phyloP scores from a whole-genome alignment of 805 yeast species.

The Metschnikowia lunata region DNA sequence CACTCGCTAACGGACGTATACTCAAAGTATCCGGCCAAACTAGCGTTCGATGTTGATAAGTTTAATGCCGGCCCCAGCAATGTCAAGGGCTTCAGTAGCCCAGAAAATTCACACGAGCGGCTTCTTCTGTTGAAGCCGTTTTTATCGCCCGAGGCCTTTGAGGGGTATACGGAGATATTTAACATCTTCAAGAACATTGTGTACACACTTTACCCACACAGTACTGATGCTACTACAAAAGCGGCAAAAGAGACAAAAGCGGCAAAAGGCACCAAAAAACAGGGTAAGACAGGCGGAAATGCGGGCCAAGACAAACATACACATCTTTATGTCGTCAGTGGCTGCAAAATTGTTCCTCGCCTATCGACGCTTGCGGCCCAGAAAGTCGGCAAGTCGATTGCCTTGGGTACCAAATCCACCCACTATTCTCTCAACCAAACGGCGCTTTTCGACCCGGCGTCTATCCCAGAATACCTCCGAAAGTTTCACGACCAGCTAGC shows the following conservation, averaged over 20 bases:
- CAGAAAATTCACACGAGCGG: constrained; percentile 21
- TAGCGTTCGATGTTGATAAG: constrained; percentile 8
- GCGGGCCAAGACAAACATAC: background rate
- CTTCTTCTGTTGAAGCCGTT: constrained; percentile 23
- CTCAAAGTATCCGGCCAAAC: constrained; percentile 23
- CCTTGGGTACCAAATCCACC: constrained; percentile 31
- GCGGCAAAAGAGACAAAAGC: background rate
- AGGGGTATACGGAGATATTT: constrained; percentile 30
- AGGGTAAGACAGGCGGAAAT: background rate
- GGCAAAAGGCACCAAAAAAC: background rate
- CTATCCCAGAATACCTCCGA: constrained; percentile 23
- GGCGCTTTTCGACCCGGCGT: constrained; percentile 21
- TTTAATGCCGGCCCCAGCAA: background rate
- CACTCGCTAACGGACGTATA: constrained; percentile 29
- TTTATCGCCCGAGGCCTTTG: constrained; percentile 25
- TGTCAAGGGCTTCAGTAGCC: constrained; percentile 2
- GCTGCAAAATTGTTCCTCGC: constrained; percentile 3
- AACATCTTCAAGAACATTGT: constrained; percentile 26
- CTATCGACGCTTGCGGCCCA: constrained; percentile 23
- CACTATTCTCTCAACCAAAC: constrained; percentile 30
- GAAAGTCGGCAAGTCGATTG: constrained; percentile 33
- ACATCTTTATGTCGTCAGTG: no score
- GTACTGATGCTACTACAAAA: no score
- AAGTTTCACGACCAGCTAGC: constrained; percentile 21
- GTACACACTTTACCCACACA: background rate